A percentile compares a stretch with the other conserved stretches of the same genome.
These are phyloP conservation scores for Coleophoma crateriformis DNA, from an alignment of 2,329 filamentous ascomycete species.

Conservation along the genomic window DNA sequence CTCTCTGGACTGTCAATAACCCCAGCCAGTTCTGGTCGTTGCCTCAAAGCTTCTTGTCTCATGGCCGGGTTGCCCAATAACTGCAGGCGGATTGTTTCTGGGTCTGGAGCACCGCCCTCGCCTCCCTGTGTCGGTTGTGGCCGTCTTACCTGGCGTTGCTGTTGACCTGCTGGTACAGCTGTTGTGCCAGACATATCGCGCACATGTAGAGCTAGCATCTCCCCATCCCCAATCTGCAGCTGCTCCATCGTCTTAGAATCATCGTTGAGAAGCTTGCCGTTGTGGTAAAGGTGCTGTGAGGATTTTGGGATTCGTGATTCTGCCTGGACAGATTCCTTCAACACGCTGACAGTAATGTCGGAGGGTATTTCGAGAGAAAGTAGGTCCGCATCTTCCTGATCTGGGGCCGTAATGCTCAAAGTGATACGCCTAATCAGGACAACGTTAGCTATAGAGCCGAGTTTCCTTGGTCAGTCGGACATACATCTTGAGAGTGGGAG, in stretches of 20 bases:
- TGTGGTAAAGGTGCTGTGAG: slow-evolving; percentile 83
- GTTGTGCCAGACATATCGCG: slow-evolving; percentile 48
- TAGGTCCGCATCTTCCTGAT: slow-evolving; percentile 58
- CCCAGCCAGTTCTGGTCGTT: slow-evolving; percentile 71
- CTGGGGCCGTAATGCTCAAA: slow-evolving; percentile 74
- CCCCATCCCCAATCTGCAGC: slow-evolving; percentile 76
- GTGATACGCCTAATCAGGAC: slow-evolving; percentile 67
- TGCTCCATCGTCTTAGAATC: slow-evolving; percentile 77
- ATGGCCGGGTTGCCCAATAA: slow-evolving; percentile 73
- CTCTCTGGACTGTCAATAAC: slow-evolving; percentile 69
- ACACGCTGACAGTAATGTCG: slow-evolving; percentile 75
- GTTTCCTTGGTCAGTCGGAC: slow-evolving; percentile 2
- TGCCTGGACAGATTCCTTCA: slow-evolving; percentile 84
- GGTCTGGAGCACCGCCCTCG: slow-evolving; percentile 47
- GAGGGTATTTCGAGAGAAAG: slow-evolving; percentile 76
- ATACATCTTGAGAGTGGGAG: slow-evolving; percentile 10
- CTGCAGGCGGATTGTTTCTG: slow-evolving; percentile 77
- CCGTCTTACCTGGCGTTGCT: slow-evolving; percentile 27
- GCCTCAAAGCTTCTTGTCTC: slow-evolving; percentile 63
- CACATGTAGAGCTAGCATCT: slow-evolving; percentile 88
- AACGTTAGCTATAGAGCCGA: slow-evolving; percentile 5
- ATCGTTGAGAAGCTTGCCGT: slow-evolving; percentile 74
- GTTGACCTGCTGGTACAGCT: slow-evolving; percentile 27
- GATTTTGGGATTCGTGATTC: slow-evolving; percentile 69
- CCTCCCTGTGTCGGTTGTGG: slow-evolving; percentile 25